Conservation (phyloP, 257 asterid genomes). For the Petrea volubilis region DNA sequence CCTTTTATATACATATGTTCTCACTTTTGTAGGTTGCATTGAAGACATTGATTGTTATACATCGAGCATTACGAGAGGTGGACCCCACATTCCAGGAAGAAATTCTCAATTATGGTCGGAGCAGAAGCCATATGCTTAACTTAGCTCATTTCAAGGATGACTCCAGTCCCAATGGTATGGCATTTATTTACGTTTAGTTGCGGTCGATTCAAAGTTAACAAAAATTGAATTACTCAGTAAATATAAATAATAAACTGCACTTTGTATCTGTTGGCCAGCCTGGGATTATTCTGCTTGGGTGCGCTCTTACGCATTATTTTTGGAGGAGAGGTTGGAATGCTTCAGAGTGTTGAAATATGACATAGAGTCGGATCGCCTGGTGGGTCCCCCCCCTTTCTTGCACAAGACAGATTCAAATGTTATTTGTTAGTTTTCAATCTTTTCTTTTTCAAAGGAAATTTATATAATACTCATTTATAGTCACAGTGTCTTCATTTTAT, state of each 20-base stretch:
- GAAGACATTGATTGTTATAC: conserved; percentile 90
- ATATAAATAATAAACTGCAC: conserved; percentile 21
- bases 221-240: conserved; percentile 1
- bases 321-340: conserved; percentile 98
- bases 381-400: conserved; percentile 26
- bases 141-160: conserved; percentile 95
- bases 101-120: conserved; percentile 80
- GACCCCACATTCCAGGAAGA: conserved; percentile 98
- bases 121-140: conserved; percentile 85
- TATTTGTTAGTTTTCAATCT: neutral
- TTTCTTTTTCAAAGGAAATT: neutral
- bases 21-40: conserved; percentile 71
- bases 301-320: conserved; percentile 78
- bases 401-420: neutral
- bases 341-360: conserved; percentile 85
- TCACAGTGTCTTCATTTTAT: too few species aligned
- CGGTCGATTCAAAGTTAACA: neutral
- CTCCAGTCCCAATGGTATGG: conserved; percentile 87
- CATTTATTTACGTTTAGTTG: conserved; percentile 4
- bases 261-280: conserved; percentile 49
- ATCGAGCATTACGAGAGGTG: conserved; percentile 96
- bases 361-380: conserved; percentile 76
- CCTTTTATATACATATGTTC: neutral
- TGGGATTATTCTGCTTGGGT: conserved; percentile 99
- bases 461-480: too few species aligned